phyloP scores from a whole-genome alignment of 2,329 filamentous ascomycete genomes.

The Aspergillus sp. region DNA sequence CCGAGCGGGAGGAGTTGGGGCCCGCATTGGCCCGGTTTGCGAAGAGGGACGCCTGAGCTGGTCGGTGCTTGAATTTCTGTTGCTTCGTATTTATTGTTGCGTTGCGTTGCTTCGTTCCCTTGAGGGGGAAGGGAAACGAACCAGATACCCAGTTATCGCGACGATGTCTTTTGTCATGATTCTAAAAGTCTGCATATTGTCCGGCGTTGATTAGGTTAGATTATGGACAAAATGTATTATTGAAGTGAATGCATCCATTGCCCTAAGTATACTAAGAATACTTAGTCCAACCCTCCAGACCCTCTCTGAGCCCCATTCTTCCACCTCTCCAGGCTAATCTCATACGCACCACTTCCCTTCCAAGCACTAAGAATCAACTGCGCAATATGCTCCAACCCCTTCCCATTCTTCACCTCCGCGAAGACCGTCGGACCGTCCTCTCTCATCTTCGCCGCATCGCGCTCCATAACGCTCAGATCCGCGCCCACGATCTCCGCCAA shows the following conservation, averaged over 20 bases:
- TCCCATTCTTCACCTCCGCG: slow-evolving; percentile 89
- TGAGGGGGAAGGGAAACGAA: slow-evolving; percentile 2
- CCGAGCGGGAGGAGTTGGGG: slow-evolving; percentile 67
- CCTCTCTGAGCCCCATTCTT: slow-evolving; percentile 31
- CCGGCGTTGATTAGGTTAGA: neutral
- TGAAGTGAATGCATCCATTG: neutral
- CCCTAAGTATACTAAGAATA: slow-evolving; percentile 4
- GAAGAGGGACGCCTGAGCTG: slow-evolving; percentile 46
- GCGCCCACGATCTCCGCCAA: slow-evolving; percentile 83
- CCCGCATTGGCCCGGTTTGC: slow-evolving; percentile 82
- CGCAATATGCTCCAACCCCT: slow-evolving; percentile 77
- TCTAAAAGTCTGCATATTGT: slow-evolving; percentile 1
- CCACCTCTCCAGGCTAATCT: slow-evolving; percentile 37
- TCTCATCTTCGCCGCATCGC: slow-evolving; percentile 86
- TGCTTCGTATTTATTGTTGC: slow-evolving; percentile 1
- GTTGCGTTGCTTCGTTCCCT: slow-evolving; percentile 3
- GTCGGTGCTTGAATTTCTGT: slow-evolving; percentile 4
- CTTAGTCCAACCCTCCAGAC: slow-evolving; percentile 27
- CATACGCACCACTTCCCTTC: slow-evolving; percentile 73
- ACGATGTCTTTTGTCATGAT: neutral
- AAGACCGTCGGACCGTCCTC: slow-evolving; percentile 94
- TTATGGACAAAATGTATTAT: neutral
- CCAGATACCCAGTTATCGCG: slow-evolving; percentile 10
- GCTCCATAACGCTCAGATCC: slow-evolving; percentile 86
- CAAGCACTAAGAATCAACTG: slow-evolving; percentile 84